These are phyloP conservation scores for Claviceps sp. DNA, from an alignment of 2,329 filamentous ascomycete species.

Conservation along the genomic window DNA sequence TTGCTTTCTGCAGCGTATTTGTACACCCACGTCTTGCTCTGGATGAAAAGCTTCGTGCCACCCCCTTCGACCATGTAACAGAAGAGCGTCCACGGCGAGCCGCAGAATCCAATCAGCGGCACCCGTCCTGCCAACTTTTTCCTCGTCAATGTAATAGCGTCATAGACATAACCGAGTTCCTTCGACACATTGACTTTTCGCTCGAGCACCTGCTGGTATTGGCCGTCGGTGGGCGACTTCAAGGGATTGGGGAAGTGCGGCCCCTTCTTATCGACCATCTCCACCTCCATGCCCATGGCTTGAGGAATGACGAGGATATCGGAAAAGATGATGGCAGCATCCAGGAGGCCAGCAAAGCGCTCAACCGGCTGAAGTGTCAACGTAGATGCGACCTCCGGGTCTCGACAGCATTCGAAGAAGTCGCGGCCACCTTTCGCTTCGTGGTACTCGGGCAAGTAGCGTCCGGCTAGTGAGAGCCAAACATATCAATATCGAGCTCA, in stretches of 20 bases:
- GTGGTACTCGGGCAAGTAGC: conserved; percentile 96
- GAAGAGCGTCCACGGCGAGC: conserved; percentile 89
- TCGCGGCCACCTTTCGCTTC: conserved; percentile 81
- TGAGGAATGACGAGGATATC: conserved; percentile 97
- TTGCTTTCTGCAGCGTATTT: conserved; percentile 71
- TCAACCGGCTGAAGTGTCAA: conserved; percentile 92
- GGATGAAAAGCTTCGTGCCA: conserved; percentile 85
- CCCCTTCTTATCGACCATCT: conserved; percentile 96
- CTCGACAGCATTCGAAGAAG: conserved; percentile 96
- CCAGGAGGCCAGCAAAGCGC: conserved; percentile 77
- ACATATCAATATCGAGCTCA: too few species aligned
- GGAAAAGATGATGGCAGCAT: conserved; percentile 97
- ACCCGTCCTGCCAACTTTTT: conserved; percentile 80
- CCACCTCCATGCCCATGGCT: conserved; percentile 95
- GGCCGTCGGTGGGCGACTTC: conserved; percentile 62
- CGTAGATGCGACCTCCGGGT: conserved; percentile 82
- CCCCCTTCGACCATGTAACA: conserved; percentile 99
- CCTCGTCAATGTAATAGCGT: conserved; percentile 82
- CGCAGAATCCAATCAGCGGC: conserved; percentile 90
- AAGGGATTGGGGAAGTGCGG: conserved; percentile 87
- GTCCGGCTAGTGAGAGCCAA: conserved; percentile 50
- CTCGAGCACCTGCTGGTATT: conserved; percentile 66
- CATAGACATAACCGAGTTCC: conserved; percentile 88
- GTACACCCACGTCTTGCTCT: conserved; percentile 95
- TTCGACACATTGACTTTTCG: conserved; percentile 70